Evolutionary conservation across 2,329 filamentous ascomycete species (phyloP), one percentile per base, ranked within the genome.

Genomic region (Lachnellula cervina): DNA sequence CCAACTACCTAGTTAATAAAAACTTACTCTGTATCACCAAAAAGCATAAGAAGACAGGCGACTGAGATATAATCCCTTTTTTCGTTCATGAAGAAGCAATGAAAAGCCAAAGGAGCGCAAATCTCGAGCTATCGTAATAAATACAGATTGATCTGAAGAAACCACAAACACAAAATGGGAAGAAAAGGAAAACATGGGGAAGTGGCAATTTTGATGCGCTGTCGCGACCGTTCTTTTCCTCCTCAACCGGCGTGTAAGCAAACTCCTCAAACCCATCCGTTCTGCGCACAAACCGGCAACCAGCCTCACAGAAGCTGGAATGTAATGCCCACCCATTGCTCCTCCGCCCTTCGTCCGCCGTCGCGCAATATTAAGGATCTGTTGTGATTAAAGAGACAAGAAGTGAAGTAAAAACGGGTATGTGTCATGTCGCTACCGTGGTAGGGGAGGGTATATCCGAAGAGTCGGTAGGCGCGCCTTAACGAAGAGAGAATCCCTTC

Each of bases 401-500:
- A 66, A 66, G 60, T 50, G 66, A 68, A 67, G 63, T 61, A 65
- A 63, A 59, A 62, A 59, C 53, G 54, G 58, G 38, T 66, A 59
- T 61, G 56, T 60, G 62, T 66, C 60, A 56, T 64, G 57, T 63
- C 59, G 57, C 56, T 60, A 62, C 62, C 57, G 53, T 42, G 43
- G 50, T 55, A 49, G 51, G 43, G 57, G 44, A 54, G 57, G 58
- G 62, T 60, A 64, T 59, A 61, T 62, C 61, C 60, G 58, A 23
- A 14, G 44, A 28, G 11, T 46, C 44, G 46, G 49, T 35, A 23
- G 50, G 38, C 34, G 57, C 54, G 54, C 55, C 64, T 85, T 93
- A 96, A 77, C 94, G 91, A 73, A 99, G 89, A 64, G 94, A 99
- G 83, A 99, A 99, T 59, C 93, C 93, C 89, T 97, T 97, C 78